These are phyloP conservation scores for Globisporangium acanthophoron DNA, from an alignment of 352 stramenopile species.

Conservation along the genomic window DNA sequence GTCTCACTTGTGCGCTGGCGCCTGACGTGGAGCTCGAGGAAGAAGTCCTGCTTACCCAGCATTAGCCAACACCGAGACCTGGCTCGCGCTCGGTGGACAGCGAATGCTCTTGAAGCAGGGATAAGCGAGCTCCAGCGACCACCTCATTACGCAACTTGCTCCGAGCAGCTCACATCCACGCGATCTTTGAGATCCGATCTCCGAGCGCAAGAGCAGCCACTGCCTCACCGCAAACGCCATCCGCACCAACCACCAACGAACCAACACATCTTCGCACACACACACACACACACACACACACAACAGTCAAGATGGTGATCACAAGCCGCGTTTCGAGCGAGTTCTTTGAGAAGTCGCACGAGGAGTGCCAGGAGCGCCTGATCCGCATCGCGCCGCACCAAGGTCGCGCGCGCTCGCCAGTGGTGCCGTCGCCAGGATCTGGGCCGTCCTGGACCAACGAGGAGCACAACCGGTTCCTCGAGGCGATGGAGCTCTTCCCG, in stretches of 20 bases:
- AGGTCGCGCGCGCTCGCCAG: slow-evolving; percentile 1
- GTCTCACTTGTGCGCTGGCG: background rate
- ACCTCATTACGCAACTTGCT: slow-evolving; percentile 12
- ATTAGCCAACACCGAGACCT: background rate
- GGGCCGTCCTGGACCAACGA: slow-evolving; percentile 18
- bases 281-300: background rate
- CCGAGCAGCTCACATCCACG: slow-evolving; percentile 1
- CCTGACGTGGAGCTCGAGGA: background rate
- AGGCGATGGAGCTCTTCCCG: slow-evolving; percentile 23
- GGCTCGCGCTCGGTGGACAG: background rate
- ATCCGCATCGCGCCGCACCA: slow-evolving; percentile 18
- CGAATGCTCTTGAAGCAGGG: background rate
- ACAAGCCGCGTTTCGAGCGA: slow-evolving; percentile 15
- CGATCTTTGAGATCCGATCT: background rate
- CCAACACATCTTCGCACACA: no score
- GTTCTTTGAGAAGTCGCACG: slow-evolving; percentile 13
- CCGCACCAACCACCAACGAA: background rate
- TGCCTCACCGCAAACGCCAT: background rate
- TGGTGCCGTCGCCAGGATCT: background rate
- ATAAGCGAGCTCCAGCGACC: background rate
- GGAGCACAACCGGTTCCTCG: slow-evolving; percentile 21
- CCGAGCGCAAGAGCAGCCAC: background rate
- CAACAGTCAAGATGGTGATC: slow-evolving; percentile 8
- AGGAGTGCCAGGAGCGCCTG: slow-evolving; percentile 10
- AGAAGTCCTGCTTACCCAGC: background rate